Percentiles rank a stretch among this genome's conserved stretches.
phyloP scores from a whole-genome alignment of 768 basidiomycete species.

The Calocybe indica region DNA sequence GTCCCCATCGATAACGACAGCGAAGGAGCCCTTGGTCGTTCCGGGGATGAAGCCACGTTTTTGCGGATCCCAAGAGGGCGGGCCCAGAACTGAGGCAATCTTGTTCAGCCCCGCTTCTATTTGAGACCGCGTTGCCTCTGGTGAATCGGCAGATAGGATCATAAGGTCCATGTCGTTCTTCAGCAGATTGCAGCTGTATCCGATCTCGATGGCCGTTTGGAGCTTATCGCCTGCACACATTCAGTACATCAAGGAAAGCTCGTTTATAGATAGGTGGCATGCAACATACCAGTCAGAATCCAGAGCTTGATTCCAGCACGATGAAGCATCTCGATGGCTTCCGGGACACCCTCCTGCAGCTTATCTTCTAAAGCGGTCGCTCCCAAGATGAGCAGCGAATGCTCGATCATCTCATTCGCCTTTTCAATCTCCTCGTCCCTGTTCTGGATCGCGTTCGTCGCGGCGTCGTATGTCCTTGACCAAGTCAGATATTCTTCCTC shows the following conservation, averaged over 20 bases:
- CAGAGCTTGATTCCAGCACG: conserved; percentile 95
- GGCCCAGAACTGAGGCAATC: conserved; percentile 81
- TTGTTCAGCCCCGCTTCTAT: conserved; percentile 93
- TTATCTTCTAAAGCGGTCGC: conserved; percentile 98
- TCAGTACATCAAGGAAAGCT: not conserved
- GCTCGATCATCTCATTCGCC: conserved; percentile 80
- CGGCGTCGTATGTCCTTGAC: conserved; percentile 76
- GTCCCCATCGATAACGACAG: conserved; percentile 95
- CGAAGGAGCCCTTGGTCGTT: conserved; percentile 65
- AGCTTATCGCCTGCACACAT: conserved; percentile 76
- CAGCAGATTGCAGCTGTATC: conserved; percentile 91
- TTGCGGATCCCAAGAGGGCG: conserved; percentile 54
- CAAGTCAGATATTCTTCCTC: conserved; percentile 86
- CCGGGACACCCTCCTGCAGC: conserved; percentile 94
- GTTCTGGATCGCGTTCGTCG: conserved; percentile 67
- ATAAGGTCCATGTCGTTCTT: conserved; percentile 95
- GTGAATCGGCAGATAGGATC: conserved; percentile 85
- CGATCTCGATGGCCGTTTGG: conserved; percentile 98
- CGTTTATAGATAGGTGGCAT: not conserved
- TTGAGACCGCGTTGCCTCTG: conserved; percentile 71
- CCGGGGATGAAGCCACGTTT: conserved; percentile 65
- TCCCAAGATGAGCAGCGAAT: conserved; percentile 77
- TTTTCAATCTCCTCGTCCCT: conserved; percentile 91
- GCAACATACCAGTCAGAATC: conserved; percentile 80
- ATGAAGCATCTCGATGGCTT: conserved; percentile 89